These are phyloP conservation scores for Protomyces inundatus DNA, from an alignment of 1,139 yeast species.

Conservation along the genomic window DNA sequence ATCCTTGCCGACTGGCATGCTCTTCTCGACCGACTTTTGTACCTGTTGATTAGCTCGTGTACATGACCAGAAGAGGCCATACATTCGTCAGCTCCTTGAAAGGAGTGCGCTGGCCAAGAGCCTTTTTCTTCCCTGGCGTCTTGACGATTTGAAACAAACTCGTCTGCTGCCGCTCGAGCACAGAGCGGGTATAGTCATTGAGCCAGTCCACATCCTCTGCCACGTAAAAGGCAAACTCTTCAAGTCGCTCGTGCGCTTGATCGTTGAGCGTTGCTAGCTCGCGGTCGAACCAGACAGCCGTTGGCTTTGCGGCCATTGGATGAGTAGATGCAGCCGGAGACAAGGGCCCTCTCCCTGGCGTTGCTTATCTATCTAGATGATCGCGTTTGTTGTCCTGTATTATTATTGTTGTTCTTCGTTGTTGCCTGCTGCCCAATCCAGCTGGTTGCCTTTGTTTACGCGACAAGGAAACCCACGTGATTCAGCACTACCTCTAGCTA, in stretches of 20 bases:
- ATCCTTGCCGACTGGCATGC: too few relatives aligned
- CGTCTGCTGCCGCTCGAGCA: background rate
- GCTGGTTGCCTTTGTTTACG: too few relatives aligned
- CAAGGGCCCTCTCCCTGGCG: too few relatives aligned
- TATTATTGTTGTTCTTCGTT: background rate
- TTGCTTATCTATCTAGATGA: too few relatives aligned
- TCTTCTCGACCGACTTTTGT: too few relatives aligned
- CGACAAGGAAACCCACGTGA: background rate
- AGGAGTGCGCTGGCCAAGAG: background rate
- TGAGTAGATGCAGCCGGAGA: too few relatives aligned
- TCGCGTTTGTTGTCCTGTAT: too few relatives aligned
- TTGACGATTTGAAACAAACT: background rate
- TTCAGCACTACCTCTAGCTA: background rate
- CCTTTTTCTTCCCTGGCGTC: background rate
- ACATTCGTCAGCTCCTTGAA: background rate
- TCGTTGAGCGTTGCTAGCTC: background rate
- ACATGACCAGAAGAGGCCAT: too few relatives aligned
- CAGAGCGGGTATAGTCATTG: background rate
- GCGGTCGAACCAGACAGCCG: background rate
- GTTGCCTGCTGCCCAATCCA: background rate
- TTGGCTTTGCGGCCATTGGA: background rate
- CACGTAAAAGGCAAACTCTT: constrained; percentile 11
- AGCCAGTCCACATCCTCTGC: constrained; percentile 17
- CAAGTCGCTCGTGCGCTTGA: background rate
- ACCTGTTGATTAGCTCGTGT: too few relatives aligned